These are phyloP conservation scores for Nissolia schottii DNA, from an alignment of 306 rosid species.

Conservation along the genomic window DNA sequence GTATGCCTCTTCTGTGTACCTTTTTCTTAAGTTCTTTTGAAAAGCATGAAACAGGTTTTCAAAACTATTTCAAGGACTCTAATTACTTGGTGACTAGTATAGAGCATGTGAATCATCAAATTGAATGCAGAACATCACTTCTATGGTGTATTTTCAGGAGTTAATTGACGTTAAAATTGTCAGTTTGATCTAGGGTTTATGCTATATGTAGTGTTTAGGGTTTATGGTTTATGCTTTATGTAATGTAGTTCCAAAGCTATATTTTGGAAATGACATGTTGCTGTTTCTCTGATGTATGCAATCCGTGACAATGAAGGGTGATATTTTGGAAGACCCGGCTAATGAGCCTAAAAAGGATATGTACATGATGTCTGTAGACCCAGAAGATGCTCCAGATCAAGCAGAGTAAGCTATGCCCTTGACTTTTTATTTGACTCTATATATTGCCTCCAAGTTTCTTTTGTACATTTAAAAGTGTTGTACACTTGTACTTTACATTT, in stretches of 20 bases:
- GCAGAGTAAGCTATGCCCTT: slow-evolving; percentile 58
- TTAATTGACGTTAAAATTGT: background rate
- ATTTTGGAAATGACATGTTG: slow-evolving; percentile 7
- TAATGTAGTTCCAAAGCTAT: slow-evolving; percentile 7
- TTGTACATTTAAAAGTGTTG: background rate
- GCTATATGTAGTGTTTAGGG: background rate
- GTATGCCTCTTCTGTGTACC: background rate
- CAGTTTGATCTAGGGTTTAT: background rate
- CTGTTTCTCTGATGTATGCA: slow-evolving; percentile 12
- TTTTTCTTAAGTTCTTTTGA: background rate
- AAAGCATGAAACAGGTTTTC: background rate
- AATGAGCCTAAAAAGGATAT: slow-evolving; percentile 87
- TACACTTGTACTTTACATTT: background rate
- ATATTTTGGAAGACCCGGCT: slow-evolving; percentile 88
- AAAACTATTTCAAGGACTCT: background rate
- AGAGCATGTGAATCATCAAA: background rate
- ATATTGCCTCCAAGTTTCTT: background rate
- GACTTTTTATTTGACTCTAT: background rate
- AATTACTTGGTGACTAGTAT: background rate
- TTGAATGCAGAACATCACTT: background rate
- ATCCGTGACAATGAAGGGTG: slow-evolving; percentile 59
- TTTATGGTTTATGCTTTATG: slow-evolving; percentile 4
- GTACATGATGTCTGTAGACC: slow-evolving; percentile 87
- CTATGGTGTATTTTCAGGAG: background rate
- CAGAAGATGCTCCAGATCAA: slow-evolving; percentile 82